Base-by-base conservation (phyloP, 257 asterid genomes). In the Ajuga chamaepitys region DNA sequence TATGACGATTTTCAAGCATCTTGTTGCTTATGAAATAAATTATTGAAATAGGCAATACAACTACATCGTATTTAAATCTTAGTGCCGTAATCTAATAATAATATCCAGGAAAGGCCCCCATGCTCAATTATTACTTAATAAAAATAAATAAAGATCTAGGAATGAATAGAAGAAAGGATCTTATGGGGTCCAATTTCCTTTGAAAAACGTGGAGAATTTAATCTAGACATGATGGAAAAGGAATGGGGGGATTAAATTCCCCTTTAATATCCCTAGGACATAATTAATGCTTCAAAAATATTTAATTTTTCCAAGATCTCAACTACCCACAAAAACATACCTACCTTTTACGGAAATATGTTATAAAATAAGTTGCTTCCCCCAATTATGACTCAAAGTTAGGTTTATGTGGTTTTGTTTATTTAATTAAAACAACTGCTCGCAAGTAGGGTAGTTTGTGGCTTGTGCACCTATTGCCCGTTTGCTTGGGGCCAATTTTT, bases 181-280 rank as follows among this genome's bases (percentile, higher is more conserved):
- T 62, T 42, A 47, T 42, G 72, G 77, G 84, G 84, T 47, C 84
- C 84, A 72, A 25, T 44, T 68, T 44, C 53, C 58, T 35, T 66
- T 21, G 66, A 32, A 25, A 77, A 83, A 83, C 79, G 84, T 75
- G 86, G 75, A 24, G 53, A 17, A 66, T 46, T 82, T 68, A 62
- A 74, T 73, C 67, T 82, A 30, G 79, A 73, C 75, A 75, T 64
- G 72, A 63, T 60, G 76, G 74, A 62, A 40, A 24, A 46, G 70
- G 64, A 58, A 2, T 47, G 58, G 76, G 78, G 53, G 55, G 54
- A 47, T 69, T 37, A 44, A 68, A 53, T 61, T 58, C 28, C 42
- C 38, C 67, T 55, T 53, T 14, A 63, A 42, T 62, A 55, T 12
- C 51, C 59, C 46, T 62, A 7, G 14, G 9, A 64, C 18, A 73